Evolutionary conservation across 2,329 filamentous ascomycete species (phyloP).

Genomic region (Fusarium hostae): DNA sequence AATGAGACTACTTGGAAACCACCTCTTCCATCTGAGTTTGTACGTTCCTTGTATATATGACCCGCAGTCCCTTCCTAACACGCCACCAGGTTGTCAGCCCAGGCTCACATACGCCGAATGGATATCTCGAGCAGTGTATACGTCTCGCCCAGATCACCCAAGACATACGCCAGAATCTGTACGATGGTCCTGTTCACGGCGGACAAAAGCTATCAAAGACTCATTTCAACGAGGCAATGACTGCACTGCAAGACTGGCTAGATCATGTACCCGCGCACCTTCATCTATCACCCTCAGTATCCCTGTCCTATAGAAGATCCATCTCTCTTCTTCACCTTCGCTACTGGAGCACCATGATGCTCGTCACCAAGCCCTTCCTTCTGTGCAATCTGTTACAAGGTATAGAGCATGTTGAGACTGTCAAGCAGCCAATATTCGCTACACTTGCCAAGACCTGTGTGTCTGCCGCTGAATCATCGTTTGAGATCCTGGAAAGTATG

Average conservation of each 20-base stretch:
- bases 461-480: background rate
- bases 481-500: background rate
- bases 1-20: background rate
- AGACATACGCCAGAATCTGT: background rate
- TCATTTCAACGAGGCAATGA: background rate
- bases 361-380: background rate
- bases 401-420: background rate
- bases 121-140: background rate
- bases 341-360: background rate
- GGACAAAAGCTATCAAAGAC: background rate
- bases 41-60: rapidly evolving
- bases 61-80: rapidly evolving
- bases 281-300: background rate
- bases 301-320: background rate
- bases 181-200: background rate
- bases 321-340: background rate
- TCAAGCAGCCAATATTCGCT: background rate
- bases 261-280: background rate
- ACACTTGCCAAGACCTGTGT: background rate
- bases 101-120: background rate
- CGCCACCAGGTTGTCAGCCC: background rate
- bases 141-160: background rate
- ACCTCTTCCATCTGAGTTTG: background rate
- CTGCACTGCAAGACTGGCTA: rapidly evolving
- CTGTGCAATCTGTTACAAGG: background rate